Conservation (phyloP, 2,329 filamentous ascomycete species). For the Pleomassaria siparia region DNA sequence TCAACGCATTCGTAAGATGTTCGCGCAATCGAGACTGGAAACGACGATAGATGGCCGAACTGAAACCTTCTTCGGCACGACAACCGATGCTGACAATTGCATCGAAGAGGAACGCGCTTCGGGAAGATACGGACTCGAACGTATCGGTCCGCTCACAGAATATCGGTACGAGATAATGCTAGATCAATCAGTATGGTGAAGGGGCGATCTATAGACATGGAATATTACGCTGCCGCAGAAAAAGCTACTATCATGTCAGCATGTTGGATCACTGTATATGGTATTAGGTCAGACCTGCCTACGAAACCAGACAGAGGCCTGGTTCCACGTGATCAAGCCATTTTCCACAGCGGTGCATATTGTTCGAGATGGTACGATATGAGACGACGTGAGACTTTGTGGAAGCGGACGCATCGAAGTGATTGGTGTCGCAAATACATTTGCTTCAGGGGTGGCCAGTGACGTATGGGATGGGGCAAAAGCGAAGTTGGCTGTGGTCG, state of each 20-base stretch:
- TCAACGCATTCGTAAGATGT: conserved; percentile 51
- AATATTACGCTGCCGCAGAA: conserved; percentile 32
- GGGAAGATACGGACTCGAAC: conserved; percentile 47
- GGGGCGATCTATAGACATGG: too few species aligned
- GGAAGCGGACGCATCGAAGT: background rate
- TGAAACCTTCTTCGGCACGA: conserved; percentile 48
- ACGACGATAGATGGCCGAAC: conserved; percentile 41
- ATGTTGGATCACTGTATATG: background rate
- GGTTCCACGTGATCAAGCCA: conserved; percentile 27
- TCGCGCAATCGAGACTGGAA: conserved; percentile 35
- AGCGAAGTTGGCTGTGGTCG: background rate
- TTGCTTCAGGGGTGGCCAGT: background rate
- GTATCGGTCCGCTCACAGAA: conserved; percentile 52
- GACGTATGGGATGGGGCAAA: background rate
- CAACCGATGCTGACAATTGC: conserved; percentile 56
- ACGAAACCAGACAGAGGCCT: conserved; percentile 29
- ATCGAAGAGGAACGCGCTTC: conserved; percentile 55
- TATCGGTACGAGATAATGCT: conserved; percentile 54
- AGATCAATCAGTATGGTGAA: conserved; percentile 2
- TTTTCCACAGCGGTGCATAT: conserved; percentile 22
- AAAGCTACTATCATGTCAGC: conserved; percentile 22
- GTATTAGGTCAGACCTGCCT: conserved; percentile 13
- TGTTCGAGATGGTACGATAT: conserved; percentile 1
- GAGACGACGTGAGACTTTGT: background rate
- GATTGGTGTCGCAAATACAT: background rate